Evolutionary conservation across 139 green algal genomes (phyloP).

Genomic region (Chlorella sp.): DNA sequence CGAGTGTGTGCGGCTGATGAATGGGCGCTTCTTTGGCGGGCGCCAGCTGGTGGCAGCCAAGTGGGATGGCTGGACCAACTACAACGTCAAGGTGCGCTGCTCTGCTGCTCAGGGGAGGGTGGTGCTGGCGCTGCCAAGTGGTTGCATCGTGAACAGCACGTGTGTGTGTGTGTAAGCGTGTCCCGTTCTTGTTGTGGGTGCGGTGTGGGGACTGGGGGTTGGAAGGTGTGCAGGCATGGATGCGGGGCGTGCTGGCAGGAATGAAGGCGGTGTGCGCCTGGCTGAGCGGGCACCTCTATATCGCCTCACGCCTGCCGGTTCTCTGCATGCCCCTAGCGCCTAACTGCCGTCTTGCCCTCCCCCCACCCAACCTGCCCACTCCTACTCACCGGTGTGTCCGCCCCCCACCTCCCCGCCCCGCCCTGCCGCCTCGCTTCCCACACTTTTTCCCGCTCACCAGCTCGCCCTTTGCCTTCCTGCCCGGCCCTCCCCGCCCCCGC

Average conservation of each 20-base stretch:
- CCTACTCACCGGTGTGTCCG: not conserved
- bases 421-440: no score
- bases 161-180: no score
- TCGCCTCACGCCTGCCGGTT: no score
- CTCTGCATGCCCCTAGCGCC: not conserved
- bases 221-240: not conserved
- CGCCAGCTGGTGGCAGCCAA: constrained; percentile 74
- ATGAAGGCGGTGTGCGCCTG: no score
- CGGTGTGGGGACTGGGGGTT: not conserved
- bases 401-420: not conserved
- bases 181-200: not conserved
- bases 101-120: not conserved
- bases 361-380: not conserved
- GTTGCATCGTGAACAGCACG: no score
- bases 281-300: no score
- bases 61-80: constrained; percentile 91
- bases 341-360: not conserved
- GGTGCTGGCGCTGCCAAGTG: not conserved
- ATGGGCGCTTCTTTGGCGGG: constrained; percentile 91
- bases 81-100: constrained; percentile 57
- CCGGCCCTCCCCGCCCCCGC: not conserved
- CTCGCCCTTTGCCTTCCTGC: not conserved
- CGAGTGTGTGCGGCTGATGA: constrained; percentile 84
- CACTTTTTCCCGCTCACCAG: not conserved
- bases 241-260: not conserved